phyloP scores from a whole-genome alignment of 352 stramenopile genomes.

The Phytophthora palmivora region DNA sequence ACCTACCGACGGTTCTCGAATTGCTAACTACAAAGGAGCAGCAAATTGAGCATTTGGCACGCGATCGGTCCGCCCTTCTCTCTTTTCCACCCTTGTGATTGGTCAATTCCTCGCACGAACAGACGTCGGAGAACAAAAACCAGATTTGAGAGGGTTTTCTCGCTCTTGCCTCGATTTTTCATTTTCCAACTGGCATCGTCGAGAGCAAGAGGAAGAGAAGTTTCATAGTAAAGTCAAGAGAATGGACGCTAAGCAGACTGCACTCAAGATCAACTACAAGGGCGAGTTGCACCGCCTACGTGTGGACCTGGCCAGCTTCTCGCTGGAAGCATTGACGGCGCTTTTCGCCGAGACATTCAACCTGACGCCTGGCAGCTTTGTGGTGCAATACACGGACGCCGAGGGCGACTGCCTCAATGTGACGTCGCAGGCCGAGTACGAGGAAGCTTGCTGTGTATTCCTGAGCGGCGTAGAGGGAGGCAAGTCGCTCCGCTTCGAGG shows the following conservation, averaged over 20 bases:
- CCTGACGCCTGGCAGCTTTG: constrained; percentile 54
- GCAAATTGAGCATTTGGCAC: neutral
- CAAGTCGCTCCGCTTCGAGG: constrained; percentile 74
- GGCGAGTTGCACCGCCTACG: constrained; percentile 85
- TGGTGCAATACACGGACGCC: constrained; percentile 85
- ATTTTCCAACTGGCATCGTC: constrained; percentile 41
- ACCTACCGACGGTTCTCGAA: constrained; percentile 13
- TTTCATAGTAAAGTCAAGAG: constrained; percentile 13
- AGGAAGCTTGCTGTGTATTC: constrained; percentile 69
- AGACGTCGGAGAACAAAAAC: constrained; percentile 37
- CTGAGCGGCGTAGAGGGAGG: constrained; percentile 35
- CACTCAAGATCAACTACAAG: constrained; percentile 85
- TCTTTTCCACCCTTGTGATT: constrained; percentile 19
- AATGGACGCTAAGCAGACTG: constrained; percentile 63
- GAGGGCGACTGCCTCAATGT: constrained; percentile 80
- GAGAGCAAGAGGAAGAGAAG: constrained; percentile 15
- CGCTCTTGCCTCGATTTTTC: constrained; percentile 18
- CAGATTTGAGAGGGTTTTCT: constrained; percentile 21
- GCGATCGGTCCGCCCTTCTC: constrained; percentile 32
- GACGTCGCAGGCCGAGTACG: constrained; percentile 71
- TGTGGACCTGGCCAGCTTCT: constrained; percentile 64
- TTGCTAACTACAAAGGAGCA: neutral
- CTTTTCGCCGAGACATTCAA: constrained; percentile 73
- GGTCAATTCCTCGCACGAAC: constrained; percentile 10
- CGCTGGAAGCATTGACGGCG: constrained; percentile 50